Percentiles rank a stretch among this genome's conserved stretches.
Evolutionary conservation across 371 early-diverging fungal species (phyloP).

Genomic region (Apophysomyces sp.): DNA sequence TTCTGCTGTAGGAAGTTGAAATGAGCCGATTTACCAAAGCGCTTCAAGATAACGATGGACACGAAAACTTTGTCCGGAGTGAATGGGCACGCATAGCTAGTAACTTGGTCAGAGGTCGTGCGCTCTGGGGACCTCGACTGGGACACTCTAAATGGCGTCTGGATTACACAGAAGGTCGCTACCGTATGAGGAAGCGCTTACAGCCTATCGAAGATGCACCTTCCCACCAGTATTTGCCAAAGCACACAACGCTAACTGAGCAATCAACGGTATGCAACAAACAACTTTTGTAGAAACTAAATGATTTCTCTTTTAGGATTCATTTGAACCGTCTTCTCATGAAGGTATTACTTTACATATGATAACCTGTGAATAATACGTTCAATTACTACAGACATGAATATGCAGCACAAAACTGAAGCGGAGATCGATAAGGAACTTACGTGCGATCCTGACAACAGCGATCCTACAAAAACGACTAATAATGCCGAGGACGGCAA

Average conservation of each 20-base stretch:
- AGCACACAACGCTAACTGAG: conserved; percentile 22
- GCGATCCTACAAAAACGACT: background rate
- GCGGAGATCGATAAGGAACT: conserved; percentile 12
- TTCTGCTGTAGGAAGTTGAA: conserved; percentile 46
- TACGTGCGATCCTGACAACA: conserved; percentile 4
- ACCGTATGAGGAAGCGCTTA: conserved; percentile 62
- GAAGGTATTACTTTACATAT: background rate
- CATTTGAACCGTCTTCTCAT: background rate
- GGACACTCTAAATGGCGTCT: conserved; percentile 61
- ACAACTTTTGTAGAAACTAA: background rate
- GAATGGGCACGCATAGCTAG: conserved; percentile 66
- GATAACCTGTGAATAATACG: background rate
- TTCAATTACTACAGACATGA: background rate
- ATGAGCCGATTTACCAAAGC: conserved; percentile 57
- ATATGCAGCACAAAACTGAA: background rate
- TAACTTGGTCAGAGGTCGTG: conserved; percentile 58
- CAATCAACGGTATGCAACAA: background rate
- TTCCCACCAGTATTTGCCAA: conserved; percentile 50
- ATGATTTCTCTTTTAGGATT: background rate
- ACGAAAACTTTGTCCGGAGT: conserved; percentile 60
- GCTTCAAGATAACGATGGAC: conserved; percentile 61
- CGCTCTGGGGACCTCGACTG: conserved; percentile 59
- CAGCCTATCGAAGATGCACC: conserved; percentile 24
- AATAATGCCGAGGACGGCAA: background rate
- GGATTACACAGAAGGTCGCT: conserved; percentile 72